Percentiles rank a stretch among this genome's conserved stretches.
phyloP scores from a whole-genome alignment of 441 rosid species.

The Euphorbia corollata region DNA sequence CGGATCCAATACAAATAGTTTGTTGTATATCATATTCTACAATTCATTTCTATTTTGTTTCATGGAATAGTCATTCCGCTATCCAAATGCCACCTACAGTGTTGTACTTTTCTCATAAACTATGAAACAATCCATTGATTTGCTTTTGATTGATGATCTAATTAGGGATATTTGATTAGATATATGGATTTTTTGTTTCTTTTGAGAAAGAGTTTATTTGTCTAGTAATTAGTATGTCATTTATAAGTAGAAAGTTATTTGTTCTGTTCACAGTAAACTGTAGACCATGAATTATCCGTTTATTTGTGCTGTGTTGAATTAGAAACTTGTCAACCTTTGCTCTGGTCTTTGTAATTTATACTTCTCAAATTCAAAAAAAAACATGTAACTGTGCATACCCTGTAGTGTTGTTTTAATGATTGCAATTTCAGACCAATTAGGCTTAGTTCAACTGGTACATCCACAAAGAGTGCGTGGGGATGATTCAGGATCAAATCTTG shows the following conservation, averaged over 20 bases:
- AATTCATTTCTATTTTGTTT: too few relatives aligned
- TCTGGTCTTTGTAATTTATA: neutral
- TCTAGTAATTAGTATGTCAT: neutral
- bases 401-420: neutral
- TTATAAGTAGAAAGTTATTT: neutral
- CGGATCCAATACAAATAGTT: too few relatives aligned
- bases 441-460: too few relatives aligned
- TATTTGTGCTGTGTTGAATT: neutral
- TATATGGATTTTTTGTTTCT: too few relatives aligned
- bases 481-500: too few relatives aligned
- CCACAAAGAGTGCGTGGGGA: too few relatives aligned
- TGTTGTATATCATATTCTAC: too few relatives aligned
- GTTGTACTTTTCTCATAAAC: neutral
- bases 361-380: neutral
- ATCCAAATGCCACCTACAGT: neutral
- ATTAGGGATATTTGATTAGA: neutral
- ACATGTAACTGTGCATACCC: neutral
- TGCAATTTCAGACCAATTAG: neutral
- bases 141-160: neutral
- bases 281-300: neutral
- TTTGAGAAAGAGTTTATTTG: neutral
- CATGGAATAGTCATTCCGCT: too few relatives aligned
- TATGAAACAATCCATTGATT: neutral
- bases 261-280: neutral
- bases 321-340: neutral